These are phyloP conservation scores for Globisporangium apiculatum DNA, from an alignment of 352 stramenopile species.

Conservation along the genomic window DNA sequence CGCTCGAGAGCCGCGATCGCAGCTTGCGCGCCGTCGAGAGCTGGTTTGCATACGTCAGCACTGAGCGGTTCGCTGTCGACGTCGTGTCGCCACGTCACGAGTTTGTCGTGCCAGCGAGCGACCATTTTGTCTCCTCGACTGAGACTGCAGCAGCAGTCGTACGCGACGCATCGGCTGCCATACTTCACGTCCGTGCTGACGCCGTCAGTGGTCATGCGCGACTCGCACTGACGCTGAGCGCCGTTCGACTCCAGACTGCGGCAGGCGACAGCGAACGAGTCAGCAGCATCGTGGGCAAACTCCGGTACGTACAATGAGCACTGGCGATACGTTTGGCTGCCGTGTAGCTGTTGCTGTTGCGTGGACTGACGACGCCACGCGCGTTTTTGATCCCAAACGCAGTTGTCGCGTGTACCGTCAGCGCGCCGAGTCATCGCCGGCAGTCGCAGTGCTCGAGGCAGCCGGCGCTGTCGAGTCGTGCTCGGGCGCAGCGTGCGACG, in stretches of 20 bases:
- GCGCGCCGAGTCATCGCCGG: background rate
- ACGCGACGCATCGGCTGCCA: conserved; percentile 7
- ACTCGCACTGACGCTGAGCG: conserved; percentile 24
- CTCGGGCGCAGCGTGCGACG: conserved; percentile 17
- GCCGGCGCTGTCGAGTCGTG: conserved; percentile 33
- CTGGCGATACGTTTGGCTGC: background rate
- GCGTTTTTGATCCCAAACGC: background rate
- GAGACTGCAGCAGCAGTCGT: conserved; percentile 15
- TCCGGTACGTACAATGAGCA: conserved; percentile 1
- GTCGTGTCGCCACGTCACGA: conserved; percentile 6
- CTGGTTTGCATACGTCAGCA: conserved; percentile 31
- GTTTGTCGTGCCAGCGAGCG: conserved; percentile 24
- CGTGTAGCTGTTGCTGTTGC: no score
- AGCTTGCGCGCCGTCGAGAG: conserved; percentile 7
- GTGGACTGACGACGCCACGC: no score
- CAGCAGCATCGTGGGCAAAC: background rate
- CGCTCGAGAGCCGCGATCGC: conserved; percentile 22
- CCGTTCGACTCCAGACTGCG: conserved; percentile 16
- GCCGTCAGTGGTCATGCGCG: conserved; percentile 15
- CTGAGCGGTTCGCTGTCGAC: conserved; percentile 16
- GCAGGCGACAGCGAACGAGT: background rate
- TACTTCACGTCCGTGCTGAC: background rate
- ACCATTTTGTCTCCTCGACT: conserved; percentile 20
- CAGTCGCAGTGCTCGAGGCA: conserved; percentile 25
- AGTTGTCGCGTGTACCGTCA: conserved; percentile 38